These are phyloP conservation scores for Suhomyces chickasaworum DNA, from an alignment of 1,139 yeast species.

Conservation along the genomic window DNA sequence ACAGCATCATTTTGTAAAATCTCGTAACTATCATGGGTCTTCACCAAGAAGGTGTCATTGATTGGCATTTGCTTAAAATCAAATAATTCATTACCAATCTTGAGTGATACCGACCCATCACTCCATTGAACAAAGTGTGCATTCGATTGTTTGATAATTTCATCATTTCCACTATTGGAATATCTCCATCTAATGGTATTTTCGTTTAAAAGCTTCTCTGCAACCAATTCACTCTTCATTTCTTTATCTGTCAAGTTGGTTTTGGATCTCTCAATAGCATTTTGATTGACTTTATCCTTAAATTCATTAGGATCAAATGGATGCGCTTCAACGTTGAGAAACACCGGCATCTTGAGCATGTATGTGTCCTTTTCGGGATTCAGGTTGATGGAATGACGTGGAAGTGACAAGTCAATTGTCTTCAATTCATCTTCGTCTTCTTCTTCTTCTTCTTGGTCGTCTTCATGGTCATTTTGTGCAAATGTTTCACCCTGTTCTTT, in stretches of 20 bases:
- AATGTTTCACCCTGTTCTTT: slow-evolving; percentile 17
- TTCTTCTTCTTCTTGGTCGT: slow-evolving; percentile 36
- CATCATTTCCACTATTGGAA: slow-evolving; percentile 62
- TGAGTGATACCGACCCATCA: slow-evolving; percentile 84
- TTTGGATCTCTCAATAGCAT: slow-evolving; percentile 45
- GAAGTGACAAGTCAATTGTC: slow-evolving; percentile 62
- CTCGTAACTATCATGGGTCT: slow-evolving; percentile 71
- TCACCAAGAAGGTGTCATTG: slow-evolving; percentile 71
- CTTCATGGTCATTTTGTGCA: slow-evolving; percentile 22
- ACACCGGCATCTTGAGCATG: slow-evolving; percentile 76
- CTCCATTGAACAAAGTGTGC: slow-evolving; percentile 93
- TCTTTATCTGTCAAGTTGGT: slow-evolving; percentile 36
- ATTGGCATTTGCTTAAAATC: slow-evolving; percentile 71
- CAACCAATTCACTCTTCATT: slow-evolving; percentile 45
- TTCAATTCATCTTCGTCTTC: slow-evolving; percentile 43
- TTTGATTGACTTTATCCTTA: slow-evolving; percentile 53
- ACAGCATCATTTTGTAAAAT: slow-evolving; percentile 59
- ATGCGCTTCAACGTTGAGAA: slow-evolving; percentile 76
- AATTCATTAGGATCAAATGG: slow-evolving; percentile 83
- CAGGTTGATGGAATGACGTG: slow-evolving; percentile 69
- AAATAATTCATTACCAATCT: slow-evolving; percentile 84
- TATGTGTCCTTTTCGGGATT: slow-evolving; percentile 46
- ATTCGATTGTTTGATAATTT: slow-evolving; percentile 79
- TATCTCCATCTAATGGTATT: slow-evolving; percentile 94
- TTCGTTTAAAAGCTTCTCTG: slow-evolving; percentile 63